Evolutionary conservation across 1,284 basidiomycete species (phyloP).

Genomic region (Ustanciosporium gigantosporum): DNA sequence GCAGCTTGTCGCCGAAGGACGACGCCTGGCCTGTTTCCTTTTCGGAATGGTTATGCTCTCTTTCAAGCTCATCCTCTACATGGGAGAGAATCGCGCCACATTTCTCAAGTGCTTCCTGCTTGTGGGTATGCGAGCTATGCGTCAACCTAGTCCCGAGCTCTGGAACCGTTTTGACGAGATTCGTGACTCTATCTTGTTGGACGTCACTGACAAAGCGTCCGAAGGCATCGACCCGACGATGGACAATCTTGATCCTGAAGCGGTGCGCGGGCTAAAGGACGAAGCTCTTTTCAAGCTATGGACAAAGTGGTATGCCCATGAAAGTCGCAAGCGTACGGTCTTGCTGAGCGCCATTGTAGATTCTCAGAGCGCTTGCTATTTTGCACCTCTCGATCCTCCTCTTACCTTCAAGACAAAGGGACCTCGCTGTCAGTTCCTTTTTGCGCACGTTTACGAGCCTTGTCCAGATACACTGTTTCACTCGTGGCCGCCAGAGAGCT

Average conservation of each 20-base stretch:
- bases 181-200: slow-evolving; percentile 17
- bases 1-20: slow-evolving; percentile 12
- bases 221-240: slow-evolving; percentile 2
- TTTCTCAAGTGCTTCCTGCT: slow-evolving; percentile 26
- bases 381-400: slow-evolving; percentile 16
- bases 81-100: slow-evolving; percentile 8
- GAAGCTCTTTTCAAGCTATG: slow-evolving; percentile 11
- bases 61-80: slow-evolving; percentile 19
- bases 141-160: slow-evolving; percentile 17
- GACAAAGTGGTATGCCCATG: slow-evolving; percentile 25
- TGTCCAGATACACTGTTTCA: slow-evolving; percentile 22
- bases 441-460: slow-evolving; percentile 28
- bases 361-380: slow-evolving; percentile 24
- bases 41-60: slow-evolving; percentile 26
- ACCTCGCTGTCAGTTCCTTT: slow-evolving; percentile 27
- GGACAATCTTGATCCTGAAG: slow-evolving; percentile 12
- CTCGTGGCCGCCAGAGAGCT: slow-evolving; percentile 19
- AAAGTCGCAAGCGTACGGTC: slow-evolving; percentile 22
- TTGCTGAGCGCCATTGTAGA: slow-evolving; percentile 22
- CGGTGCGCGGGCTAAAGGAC: slow-evolving; percentile 1
- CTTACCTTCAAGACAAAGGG: slow-evolving; percentile 8
- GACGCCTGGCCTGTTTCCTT: slow-evolving; percentile 16
- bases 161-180: slow-evolving; percentile 15
- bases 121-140: slow-evolving; percentile 10
- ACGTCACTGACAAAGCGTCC: slow-evolving; percentile 8